Conservation (phyloP, 306 rosid genomes). For the Cyclanthera cordifolia region DNA sequence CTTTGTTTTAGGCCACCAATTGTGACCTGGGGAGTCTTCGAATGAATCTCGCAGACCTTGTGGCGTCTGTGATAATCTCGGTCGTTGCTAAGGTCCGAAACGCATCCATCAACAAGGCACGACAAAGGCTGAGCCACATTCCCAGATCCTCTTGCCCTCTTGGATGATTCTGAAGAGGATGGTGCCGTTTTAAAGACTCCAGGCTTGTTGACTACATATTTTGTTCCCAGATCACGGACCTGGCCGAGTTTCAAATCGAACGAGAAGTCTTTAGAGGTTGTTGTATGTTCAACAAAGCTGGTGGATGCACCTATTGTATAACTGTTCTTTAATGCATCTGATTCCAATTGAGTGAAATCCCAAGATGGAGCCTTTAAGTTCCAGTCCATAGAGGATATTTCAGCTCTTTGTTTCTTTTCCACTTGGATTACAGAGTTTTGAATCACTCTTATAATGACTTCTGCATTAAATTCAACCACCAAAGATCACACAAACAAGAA, state of each 20-base stretch:
- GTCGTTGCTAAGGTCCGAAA: constrained; percentile 34
- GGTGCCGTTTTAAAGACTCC: constrained; percentile 10
- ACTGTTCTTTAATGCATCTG: constrained; percentile 38
- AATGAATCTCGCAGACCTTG: constrained; percentile 92
- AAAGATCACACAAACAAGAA: background rate
- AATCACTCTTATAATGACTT: background rate
- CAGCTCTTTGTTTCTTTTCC: constrained; percentile 13
- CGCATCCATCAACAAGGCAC: constrained; percentile 89
- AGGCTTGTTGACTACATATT: constrained; percentile 27
- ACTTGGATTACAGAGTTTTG: background rate
- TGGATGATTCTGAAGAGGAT: constrained; percentile 47
- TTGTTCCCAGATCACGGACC: constrained; percentile 15
- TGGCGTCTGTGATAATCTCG: constrained; percentile 57
- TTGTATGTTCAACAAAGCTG: constrained; percentile 36
- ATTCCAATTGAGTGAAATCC: constrained; percentile 66
- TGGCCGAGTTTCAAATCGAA: constrained; percentile 94
- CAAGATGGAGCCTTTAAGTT: constrained; percentile 59
- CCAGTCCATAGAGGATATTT: constrained; percentile 64
- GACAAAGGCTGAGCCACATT: constrained; percentile 50
- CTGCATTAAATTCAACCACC: background rate
- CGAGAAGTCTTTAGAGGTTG: constrained; percentile 45
- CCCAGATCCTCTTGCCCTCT: constrained; percentile 65
- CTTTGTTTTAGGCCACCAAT: constrained; percentile 76
- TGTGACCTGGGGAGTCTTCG: constrained; percentile 82
- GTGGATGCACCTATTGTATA: constrained; percentile 41